Evolutionary conservation across 768 basidiomycete species (phyloP).

Genomic region (Phaeotremella fagi): DNA sequence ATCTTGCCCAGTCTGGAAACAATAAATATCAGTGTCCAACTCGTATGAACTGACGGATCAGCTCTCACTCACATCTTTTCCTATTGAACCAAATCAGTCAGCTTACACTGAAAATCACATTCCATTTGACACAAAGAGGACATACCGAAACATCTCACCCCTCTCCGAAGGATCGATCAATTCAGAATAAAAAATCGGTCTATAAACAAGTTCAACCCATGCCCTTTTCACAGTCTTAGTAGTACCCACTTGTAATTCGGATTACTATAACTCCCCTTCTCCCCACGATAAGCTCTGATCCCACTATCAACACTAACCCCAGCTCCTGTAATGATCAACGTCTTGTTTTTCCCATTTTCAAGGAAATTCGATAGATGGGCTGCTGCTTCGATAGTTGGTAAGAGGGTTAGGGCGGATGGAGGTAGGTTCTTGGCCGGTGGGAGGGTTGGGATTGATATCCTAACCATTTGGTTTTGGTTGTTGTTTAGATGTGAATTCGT

Average conservation of each 20-base stretch:
- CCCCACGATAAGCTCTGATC: slow-evolving; percentile 86
- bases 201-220: slow-evolving; percentile 1
- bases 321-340: slow-evolving; percentile 75
- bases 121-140: slow-evolving; percentile 8
- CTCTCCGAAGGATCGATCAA: slow-evolving; percentile 66
- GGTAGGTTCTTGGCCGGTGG: slow-evolving; percentile 23
- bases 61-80: slow-evolving; percentile 57
- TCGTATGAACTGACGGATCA: not conserved
- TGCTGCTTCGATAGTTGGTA: slow-evolving; percentile 30
- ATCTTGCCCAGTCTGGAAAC: slow-evolving; percentile 59
- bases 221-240: not conserved
- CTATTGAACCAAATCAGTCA: slow-evolving; percentile 48
- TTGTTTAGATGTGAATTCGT: not conserved
- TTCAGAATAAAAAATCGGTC: slow-evolving; percentile 66
- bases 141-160: slow-evolving; percentile 68
- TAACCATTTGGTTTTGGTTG: slow-evolving; percentile 19
- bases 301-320: slow-evolving; percentile 95
- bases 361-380: slow-evolving; percentile 55
- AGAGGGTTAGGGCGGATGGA: slow-evolving; percentile 35
- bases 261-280: slow-evolving; percentile 58
- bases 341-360: slow-evolving; percentile 58
- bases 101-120: not conserved
- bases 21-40: not conserved
- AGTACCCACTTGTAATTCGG: slow-evolving; percentile 39
- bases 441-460: slow-evolving; percentile 47